Base-by-base conservation (phyloP, 352 stramenopile genomes). In the Globisporangium cystogenes region DNA sequence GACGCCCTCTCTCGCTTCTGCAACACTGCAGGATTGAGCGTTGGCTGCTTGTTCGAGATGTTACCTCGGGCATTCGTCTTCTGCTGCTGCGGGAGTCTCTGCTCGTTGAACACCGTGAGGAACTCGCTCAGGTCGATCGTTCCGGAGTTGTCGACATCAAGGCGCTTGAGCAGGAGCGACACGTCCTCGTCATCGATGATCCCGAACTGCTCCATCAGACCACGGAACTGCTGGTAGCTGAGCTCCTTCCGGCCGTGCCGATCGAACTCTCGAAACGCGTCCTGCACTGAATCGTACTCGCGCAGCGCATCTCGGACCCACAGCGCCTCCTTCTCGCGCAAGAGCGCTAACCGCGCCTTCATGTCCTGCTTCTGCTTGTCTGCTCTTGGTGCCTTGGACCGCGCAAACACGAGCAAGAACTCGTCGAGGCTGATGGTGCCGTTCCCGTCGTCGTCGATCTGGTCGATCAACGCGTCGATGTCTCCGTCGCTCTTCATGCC, bases 221-320 rank as follows among this genome's bases (percentile, higher is more conserved):
- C 72, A 7, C 70, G 65, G 51, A 88, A 84, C 57, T 79, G 62
- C 11, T 80, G 72, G 37, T 77, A 85, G 41, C 81, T 66, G 42
- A 87, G 66, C 47, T 77, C 65, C 20, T 62, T 65, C 5, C 59
- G 42, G 4, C 51, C 48, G 16, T 75, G 40, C 6, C 48, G 53
- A 53, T 87, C 69, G 43, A 76, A 71, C 4, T 72, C 62, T 2
- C 44, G 53, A 39, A 89, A 87, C 1, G 75, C 71, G 26, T 58
- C 65, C 23, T 76, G 59, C 1, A 89, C 53, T 0, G 67, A 77
- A n/a, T 62, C 55, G 45, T 85, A 63, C 1, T 65, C 55, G 1
- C 59, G 44, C 40, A 86, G 57, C 14, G 72, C 72, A 20, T 64
- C 45, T 20, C 82, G 62, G 31, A 87, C 68, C 59, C 75, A 86